These are phyloP conservation scores for Trichopus zeylanicus DNA, from an alignment of 116 monocot genomes.

Conservation along the genomic window DNA sequence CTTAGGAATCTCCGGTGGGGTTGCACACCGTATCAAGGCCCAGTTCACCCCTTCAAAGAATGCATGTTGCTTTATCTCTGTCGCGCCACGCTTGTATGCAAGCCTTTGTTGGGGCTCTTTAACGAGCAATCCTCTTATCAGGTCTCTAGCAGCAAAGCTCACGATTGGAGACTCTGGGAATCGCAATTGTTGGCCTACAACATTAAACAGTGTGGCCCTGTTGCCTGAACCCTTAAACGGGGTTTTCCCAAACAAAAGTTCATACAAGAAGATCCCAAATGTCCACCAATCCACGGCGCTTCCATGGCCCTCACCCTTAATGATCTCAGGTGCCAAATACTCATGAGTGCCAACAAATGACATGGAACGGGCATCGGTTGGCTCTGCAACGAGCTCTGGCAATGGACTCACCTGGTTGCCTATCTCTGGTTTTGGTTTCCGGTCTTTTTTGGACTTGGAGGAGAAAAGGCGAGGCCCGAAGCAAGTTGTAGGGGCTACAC, in stretches of 20 bases:
- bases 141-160: slow-evolving; percentile 30
- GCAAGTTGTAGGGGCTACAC: slow-evolving; percentile 29
- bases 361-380: slow-evolving; percentile 46
- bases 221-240: slow-evolving; percentile 52
- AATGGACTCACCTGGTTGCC: slow-evolving; percentile 31
- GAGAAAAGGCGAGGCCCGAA: slow-evolving; percentile 35
- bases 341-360: slow-evolving; percentile 53
- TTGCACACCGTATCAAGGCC: slow-evolving; percentile 48
- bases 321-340: slow-evolving; percentile 44
- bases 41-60: slow-evolving; percentile 49
- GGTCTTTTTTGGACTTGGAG: slow-evolving; percentile 34
- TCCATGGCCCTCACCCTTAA: slow-evolving; percentile 42
- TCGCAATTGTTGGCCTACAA: slow-evolving; percentile 31
- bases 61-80: slow-evolving; percentile 44
- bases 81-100: slow-evolving; percentile 37
- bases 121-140: slow-evolving; percentile 34
- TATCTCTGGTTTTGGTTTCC: slow-evolving; percentile 7
- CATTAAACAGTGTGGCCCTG: slow-evolving; percentile 42
- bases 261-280: slow-evolving; percentile 40
- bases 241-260: slow-evolving; percentile 44
- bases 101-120: slow-evolving; percentile 41
- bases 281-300: slow-evolving; percentile 56
- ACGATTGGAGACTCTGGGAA: slow-evolving; percentile 35
- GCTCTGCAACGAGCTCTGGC: slow-evolving; percentile 41
- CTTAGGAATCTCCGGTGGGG: slow-evolving; percentile 32